Evolutionary conservation across 306 rosid species (phyloP).

Genomic region (Biancaea sappan): DNA sequence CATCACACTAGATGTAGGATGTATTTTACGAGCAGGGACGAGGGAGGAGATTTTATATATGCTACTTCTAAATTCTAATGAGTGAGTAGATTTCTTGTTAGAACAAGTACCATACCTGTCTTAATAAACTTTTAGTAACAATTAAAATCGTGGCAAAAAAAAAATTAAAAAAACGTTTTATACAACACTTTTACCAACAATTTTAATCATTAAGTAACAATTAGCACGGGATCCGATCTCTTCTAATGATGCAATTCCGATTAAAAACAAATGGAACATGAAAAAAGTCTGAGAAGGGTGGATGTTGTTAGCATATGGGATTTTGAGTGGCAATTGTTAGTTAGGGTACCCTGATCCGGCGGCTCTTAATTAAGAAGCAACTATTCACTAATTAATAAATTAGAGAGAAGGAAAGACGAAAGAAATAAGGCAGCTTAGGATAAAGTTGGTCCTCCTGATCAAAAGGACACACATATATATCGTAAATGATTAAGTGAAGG

Average conservation of each 20-base stretch:
- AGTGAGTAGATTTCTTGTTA: no score
- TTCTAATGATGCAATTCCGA: neutral
- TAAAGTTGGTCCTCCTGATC: conserved; percentile 30
- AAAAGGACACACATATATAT: conserved; percentile 45
- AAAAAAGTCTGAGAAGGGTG: neutral
- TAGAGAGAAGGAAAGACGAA: neutral
- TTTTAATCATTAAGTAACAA: no score
- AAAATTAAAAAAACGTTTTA: no score
- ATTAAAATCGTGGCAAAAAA: no score
- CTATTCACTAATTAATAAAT: neutral
- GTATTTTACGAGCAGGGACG: neutral
- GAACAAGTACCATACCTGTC: no score
- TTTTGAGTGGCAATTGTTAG: neutral
- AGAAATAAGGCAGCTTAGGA: neutral
- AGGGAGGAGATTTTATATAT: no score
- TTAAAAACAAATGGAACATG: neutral
- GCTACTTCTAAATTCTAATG: no score
- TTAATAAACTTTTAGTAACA: no score
- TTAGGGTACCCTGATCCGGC: neutral
- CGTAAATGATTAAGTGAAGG: conserved; percentile 41
- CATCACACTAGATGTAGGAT: neutral
- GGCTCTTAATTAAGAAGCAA: neutral
- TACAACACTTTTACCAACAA: no score
- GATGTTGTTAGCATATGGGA: neutral
- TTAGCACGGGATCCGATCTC: no score